Percentiles rank a stretch among this genome's conserved stretches.
Conservation (phyloP, 202 grass and related monocot species). For the Bolboschoenoplectus hybrid region DNA sequence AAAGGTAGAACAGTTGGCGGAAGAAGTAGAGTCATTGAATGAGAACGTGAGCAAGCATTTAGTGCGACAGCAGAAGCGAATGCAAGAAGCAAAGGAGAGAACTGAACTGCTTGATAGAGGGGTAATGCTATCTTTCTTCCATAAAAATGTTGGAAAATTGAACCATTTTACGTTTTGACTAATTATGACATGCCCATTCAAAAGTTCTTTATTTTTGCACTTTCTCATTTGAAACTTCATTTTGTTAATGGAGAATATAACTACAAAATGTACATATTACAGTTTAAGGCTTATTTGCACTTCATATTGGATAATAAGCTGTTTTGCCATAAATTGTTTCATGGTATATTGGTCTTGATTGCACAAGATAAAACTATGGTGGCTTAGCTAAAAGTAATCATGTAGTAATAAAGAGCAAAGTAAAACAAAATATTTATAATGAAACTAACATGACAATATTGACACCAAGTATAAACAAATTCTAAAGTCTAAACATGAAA, state of each 20-base stretch:
- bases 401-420: neutral
- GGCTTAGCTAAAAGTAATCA: neutral
- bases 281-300: neutral
- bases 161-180: neutral
- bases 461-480: neutral
- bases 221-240: neutral
- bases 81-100: slow-evolving; percentile 85
- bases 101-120: slow-evolving; percentile 78
- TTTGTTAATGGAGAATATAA: neutral
- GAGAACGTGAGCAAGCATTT: slow-evolving; percentile 72
- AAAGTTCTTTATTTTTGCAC: neutral
- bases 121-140: slow-evolving; percentile 47
- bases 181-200: neutral
- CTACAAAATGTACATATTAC: neutral
- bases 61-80: slow-evolving; percentile 69
- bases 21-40: slow-evolving; percentile 87
- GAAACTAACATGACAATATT: neutral
- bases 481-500: slow-evolving; percentile 18
- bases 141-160: neutral
- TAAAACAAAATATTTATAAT: neutral
- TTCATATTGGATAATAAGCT: neutral
- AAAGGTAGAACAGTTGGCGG: slow-evolving; percentile 88
- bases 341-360: neutral
- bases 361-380: neutral
- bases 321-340: neutral